A percentile compares a stretch with the other conserved stretches of the same genome.
Evolutionary conservation across 1,139 yeast genomes (phyloP).

Genomic region (Yamadazyma siamensis): DNA sequence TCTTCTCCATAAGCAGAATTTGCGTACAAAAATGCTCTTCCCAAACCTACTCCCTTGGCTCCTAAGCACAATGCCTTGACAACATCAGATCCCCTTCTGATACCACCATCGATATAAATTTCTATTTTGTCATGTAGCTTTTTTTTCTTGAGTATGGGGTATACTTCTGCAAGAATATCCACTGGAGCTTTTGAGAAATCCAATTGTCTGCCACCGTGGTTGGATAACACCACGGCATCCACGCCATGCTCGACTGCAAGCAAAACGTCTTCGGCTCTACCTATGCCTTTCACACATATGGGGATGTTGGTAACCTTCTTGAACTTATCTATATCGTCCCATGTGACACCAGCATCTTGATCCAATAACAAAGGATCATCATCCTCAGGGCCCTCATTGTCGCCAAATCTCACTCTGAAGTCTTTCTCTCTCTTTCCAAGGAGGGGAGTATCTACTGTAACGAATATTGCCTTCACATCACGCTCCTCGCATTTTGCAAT

Average conservation of each 20-base stretch:
- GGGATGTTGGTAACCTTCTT: slow-evolving; percentile 22
- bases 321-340: slow-evolving; percentile 20
- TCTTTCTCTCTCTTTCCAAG: slow-evolving; percentile 27
- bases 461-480: slow-evolving; percentile 24
- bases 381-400: slow-evolving; percentile 10
- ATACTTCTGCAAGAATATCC: slow-evolving; percentile 45
- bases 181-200: slow-evolving; percentile 48
- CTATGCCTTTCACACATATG: slow-evolving; percentile 49
- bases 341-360: slow-evolving; percentile 14
- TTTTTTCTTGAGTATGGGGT: slow-evolving; percentile 33
- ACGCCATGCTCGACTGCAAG: slow-evolving; percentile 42
- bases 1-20: slow-evolving; percentile 48
- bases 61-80: slow-evolving; percentile 55
- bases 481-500: slow-evolving; percentile 18
- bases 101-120: slow-evolving; percentile 52
- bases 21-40: slow-evolving; percentile 48
- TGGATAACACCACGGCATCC: slow-evolving; percentile 49
- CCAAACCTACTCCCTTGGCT: slow-evolving; percentile 54
- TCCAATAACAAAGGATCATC: slow-evolving; percentile 7
- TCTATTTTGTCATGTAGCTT: slow-evolving; percentile 35
- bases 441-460: slow-evolving; percentile 26
- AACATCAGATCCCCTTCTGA: slow-evolving; percentile 53
- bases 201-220: slow-evolving; percentile 55
- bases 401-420: slow-evolving; percentile 15
- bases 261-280: slow-evolving; percentile 47